Evolutionary conservation across 1,284 basidiomycete genomes (phyloP).

Genomic region (Rhodotorula sp.): DNA sequence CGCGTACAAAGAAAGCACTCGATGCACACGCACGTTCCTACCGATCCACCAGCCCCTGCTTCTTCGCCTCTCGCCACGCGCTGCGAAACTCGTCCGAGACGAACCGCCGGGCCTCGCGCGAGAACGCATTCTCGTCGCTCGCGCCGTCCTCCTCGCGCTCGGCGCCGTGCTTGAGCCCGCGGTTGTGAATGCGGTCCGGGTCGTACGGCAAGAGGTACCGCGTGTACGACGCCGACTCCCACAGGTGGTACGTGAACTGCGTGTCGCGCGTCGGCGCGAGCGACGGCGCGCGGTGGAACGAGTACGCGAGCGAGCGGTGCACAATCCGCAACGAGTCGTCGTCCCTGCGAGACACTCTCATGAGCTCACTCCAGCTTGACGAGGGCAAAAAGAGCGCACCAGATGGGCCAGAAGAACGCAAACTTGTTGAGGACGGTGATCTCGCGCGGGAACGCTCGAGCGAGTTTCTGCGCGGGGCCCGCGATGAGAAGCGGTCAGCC

Average conservation of each 20-base stretch:
- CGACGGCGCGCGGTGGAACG: constrained; percentile 12
- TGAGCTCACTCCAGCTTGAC: too few relatives aligned
- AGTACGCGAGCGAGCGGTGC: constrained; percentile 19
- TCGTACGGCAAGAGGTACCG: constrained; percentile 33
- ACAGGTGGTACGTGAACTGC: constrained; percentile 37
- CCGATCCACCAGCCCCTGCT: constrained; percentile 6
- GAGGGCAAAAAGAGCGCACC: constrained; percentile 36
- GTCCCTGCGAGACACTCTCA: constrained; percentile 20
- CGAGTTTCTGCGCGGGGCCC: constrained; percentile 43
- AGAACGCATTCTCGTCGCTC: constrained; percentile 33
- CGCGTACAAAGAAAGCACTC: too few relatives aligned
- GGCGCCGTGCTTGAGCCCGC: constrained; percentile 11
- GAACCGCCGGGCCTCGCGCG: constrained; percentile 29
- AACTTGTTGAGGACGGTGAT: constrained; percentile 54
- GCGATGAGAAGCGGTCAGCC: background rate
- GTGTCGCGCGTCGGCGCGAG: constrained; percentile 22
- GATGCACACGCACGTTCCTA: background rate
- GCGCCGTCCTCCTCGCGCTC: constrained; percentile 29
- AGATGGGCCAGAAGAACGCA: constrained; percentile 58
- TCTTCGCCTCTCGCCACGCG: constrained; percentile 27
- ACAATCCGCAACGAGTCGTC: constrained; percentile 37
- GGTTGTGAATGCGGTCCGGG: constrained; percentile 33
- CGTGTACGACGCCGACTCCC: constrained; percentile 30
- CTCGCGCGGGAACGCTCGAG: constrained; percentile 52
- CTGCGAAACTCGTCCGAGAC: constrained; percentile 19